Evolutionary conservation across 495 filamentous ascomycete genomes (phyloP).

Genomic region (Talaromyces ruber): DNA sequence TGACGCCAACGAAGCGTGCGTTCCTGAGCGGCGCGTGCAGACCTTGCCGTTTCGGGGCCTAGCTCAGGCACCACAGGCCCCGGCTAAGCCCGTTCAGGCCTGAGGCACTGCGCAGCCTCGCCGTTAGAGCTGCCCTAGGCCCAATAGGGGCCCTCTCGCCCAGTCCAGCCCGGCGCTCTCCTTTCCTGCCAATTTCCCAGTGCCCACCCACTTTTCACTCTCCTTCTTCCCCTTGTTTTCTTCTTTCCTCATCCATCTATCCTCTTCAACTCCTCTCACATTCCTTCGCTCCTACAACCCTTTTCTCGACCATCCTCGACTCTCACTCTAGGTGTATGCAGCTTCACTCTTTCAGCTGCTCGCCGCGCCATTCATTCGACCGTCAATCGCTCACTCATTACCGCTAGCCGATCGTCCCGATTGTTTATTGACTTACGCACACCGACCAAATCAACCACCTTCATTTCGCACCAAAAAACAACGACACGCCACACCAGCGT

Average conservation of each 20-base stretch:
- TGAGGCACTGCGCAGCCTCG: not conserved
- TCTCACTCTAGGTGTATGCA: conserved; percentile 47
- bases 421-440: not conserved
- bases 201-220: conserved; percentile 21
- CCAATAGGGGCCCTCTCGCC: not conserved
- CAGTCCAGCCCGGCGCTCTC: not conserved
- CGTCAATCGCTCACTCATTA: conserved; percentile 6
- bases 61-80: conserved; percentile 1
- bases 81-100: not conserved
- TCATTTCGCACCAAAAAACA: not conserved
- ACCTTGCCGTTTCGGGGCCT: not conserved
- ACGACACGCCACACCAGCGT: not conserved
- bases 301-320: conserved; percentile 17
- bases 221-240: conserved; percentile 41
- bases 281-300: conserved; percentile 23
- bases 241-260: conserved; percentile 18
- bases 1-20: conserved; percentile 5
- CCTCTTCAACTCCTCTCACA: conserved; percentile 14
- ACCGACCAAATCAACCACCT: not conserved
- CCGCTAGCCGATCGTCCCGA: conserved; percentile 4
- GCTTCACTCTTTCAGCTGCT: conserved; percentile 83
- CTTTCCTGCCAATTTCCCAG: conserved; percentile 11
- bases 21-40: not conserved
- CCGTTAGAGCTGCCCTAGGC: not conserved
- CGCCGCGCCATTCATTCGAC: conserved; percentile 46